Evolutionary conservation across 2,329 filamentous ascomycete species (phyloP), one percentile per base, ranked within the genome.

Genomic region (Colletotrichum noveboracense): DNA sequence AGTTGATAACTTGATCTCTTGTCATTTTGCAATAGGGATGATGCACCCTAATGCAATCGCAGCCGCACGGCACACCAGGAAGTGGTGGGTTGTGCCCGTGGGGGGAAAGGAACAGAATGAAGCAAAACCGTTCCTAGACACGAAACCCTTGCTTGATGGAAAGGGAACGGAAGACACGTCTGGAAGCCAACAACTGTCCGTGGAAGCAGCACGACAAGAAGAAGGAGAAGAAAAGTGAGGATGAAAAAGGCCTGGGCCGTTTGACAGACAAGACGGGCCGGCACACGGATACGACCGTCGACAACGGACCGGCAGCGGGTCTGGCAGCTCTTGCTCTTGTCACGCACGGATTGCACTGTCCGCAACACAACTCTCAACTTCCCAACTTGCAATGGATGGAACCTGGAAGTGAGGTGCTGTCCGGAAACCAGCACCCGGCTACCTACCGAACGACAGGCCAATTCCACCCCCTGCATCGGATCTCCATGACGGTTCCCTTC

Each of bases 401-500:
- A 24, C 62, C 3, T 56, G 71, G 14, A 3, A 30, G 26, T 24
- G 26, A n/a, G 32, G 24, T 61, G 58, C 58, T 21, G 18, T 61
- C 66, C 74, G 70, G 70, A 74, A 74, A 58, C 34, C 28, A 62
- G 34, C 60, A 75, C 60, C 74, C 74, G 71, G 36, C 56, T 75
- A 55, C 74, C 74, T 75, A 55, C 74, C 74, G 60, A 75, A 74
- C 52, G n/a, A 36, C 30, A 70, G 74, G 52, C 55, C 36, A 34
- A 30, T 74, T 64, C 24, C 30, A 52, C 71, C 74, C 74, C 60
- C 71, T 75, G 66, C 60, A 66, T 66, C 71, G 61, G 74, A 76
- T 76, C 74, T 74, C 66, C 74, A 55, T 70, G 21, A 26, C 24
- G 52, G n/a, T 76, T 71, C 60, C 74, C 71, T 69, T 76, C 64